Evolutionary conservation across 345 rosid species (phyloP), one percentile per base, ranked within the genome.

Genomic region (Geranium rotundifolium): DNA sequence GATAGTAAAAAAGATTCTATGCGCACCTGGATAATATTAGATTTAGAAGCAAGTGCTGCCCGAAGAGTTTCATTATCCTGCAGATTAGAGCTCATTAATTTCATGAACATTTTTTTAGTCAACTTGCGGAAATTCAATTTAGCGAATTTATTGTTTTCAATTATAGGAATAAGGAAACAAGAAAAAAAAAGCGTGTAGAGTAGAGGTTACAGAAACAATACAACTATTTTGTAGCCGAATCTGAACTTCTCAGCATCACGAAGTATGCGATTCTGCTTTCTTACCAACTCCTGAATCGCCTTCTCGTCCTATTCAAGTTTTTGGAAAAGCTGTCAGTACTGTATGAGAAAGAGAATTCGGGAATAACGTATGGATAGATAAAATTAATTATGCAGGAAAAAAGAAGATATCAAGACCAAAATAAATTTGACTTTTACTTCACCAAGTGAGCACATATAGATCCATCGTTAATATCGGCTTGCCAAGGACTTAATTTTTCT

Each of bases 191-290:
- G 20, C 19, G 39, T 2, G 29, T 16, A 19, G 46, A 49, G 16
- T 29, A 37, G 29, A 52, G 58, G 67, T 31, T 70, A 68, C 14
- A 17, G 50, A 63, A 64, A 67, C 74, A 75, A 84, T 89, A 89
- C 96, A 69, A 92, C 91, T 68, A 89, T 89, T 78, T 89, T 92
- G 88, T 92, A 89, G 73, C 98, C 98, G 68, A 85, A 89, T 89
- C 88, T 83, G 81, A 92, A 92, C 60, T 89, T 90, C 1, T 86
- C 77, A 19, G 97, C 84, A 0, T 82, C 60, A 46, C 80, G 85
- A 72, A 92, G 70, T 14, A 77, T 81, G 49, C 93, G 95, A 70
- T 75, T 73, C 74, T 89, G 96, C 75, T 79, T 87, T 50, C 84
- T 66, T 41, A 97, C 98, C 5, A 93, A 85, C 83, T 84, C 87